Base-by-base conservation (phyloP, 768 basidiomycete genomes). In the Tricholoma saponaceum region DNA sequence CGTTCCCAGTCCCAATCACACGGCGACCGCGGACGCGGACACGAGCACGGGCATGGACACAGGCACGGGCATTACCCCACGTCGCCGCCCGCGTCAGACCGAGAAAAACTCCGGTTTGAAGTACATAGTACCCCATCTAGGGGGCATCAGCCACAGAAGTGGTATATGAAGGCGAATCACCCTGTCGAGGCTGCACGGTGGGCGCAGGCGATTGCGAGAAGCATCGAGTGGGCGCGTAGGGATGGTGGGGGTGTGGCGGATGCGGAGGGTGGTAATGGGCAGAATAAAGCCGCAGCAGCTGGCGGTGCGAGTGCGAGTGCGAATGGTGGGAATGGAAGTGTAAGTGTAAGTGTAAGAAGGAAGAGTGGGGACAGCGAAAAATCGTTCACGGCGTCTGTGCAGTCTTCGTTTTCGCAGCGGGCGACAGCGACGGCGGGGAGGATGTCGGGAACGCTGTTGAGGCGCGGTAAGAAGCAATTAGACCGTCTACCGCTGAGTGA, bases 151-250 rank as follows among this genome's bases (percentile, higher is more conserved):
- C 72, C 74, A 0, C 86, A 89, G 64, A 90, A 86, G 69, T 92
- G 91, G 91, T 88, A 87, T 68, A 78, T 94, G 71, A 88, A 86
- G 56, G 89, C 89, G 0, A 90, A 86, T 60, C 93, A 97, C 64
- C 92, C 89, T 0, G 91, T 90, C 5, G 95, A 98, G 70, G 92
- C 92, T 4, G 79, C 87, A 4, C 80, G 95, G 10, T 98, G 95
- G 95, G 83, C 85, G 1, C 84, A 88, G 57, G 89, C 87, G 0
- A 81, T 98, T 49, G 71, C 73, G 16, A 82, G 81, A 66, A 87
- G 85, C 60, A 87, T 94, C 58, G 90, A 93, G 30, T 87, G 84
- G 79, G 80, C 78, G 50, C 79, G 79, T 56, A 75, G 75, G n/a
- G 76, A 80, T 44, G 61, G 67, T 8, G 41, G 18, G 3, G 20